Conservation (phyloP, 176 grass and related monocot species). For the Oryza officinalis region DNA sequence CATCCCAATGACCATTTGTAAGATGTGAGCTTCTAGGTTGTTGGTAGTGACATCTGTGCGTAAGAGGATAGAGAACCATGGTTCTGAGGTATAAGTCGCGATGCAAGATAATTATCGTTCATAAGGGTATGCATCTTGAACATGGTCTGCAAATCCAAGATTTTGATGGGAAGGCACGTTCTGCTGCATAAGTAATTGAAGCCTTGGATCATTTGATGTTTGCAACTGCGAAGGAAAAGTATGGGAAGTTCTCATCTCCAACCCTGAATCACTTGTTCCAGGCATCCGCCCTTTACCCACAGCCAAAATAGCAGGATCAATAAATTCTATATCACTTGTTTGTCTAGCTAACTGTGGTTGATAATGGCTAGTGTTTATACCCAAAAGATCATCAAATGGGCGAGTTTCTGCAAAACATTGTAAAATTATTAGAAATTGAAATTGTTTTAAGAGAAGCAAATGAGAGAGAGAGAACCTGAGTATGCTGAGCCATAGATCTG, state of each 20-base stretch:
- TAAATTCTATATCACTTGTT: slow-evolving; percentile 72
- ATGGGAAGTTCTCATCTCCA: slow-evolving; percentile 49
- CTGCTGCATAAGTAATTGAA: slow-evolving; percentile 75
- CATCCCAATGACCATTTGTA: slow-evolving; percentile 70
- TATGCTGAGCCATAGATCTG: slow-evolving; percentile 45
- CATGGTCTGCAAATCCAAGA: slow-evolving; percentile 51
- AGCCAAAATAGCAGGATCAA: slow-evolving; percentile 90
- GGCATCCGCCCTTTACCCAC: slow-evolving; percentile 87
- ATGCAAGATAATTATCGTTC: slow-evolving; percentile 70
- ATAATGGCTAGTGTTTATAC: slow-evolving; percentile 52
- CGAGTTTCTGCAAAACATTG: slow-evolving; percentile 50
- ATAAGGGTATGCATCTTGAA: slow-evolving; percentile 53
- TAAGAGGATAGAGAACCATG: slow-evolving; percentile 55
- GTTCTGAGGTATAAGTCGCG: slow-evolving; percentile 58
- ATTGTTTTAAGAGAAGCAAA: slow-evolving; percentile 1
- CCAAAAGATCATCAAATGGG: slow-evolving; percentile 43
- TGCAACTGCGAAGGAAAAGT: slow-evolving; percentile 50
- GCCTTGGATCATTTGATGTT: slow-evolving; percentile 65
- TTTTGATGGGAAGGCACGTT: slow-evolving; percentile 68
- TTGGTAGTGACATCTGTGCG: slow-evolving; percentile 44
- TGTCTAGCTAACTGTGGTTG: slow-evolving; percentile 59
- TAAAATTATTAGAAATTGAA: slow-evolving; percentile 38
- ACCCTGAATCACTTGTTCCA: slow-evolving; percentile 56
- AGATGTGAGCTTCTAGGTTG: slow-evolving; percentile 60
- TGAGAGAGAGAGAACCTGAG: slow-evolving; percentile 33